A percentile compares a stretch with the other conserved stretches of the same genome.
Conservation (phyloP, 345 rosid genomes). For the Excoecaria agallocha region DNA sequence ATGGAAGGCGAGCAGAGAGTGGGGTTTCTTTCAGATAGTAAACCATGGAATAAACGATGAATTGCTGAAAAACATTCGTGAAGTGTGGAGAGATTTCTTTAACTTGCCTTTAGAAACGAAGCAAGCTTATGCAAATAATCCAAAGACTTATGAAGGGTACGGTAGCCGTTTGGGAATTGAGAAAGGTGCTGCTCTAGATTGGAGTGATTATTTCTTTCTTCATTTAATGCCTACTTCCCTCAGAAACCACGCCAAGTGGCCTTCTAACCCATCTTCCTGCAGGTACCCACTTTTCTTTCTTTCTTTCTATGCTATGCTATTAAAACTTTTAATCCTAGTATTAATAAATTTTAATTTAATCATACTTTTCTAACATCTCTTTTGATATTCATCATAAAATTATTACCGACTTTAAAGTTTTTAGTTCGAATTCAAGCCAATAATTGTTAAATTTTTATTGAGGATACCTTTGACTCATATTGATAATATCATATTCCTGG, state of each 20-base stretch:
- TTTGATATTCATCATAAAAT: too few species aligned
- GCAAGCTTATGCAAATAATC: conserved; percentile 26
- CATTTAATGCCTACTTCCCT: conserved; percentile 21
- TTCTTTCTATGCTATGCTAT: neutral
- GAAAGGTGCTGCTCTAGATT: conserved; percentile 28
- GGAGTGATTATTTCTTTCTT: conserved; percentile 38
- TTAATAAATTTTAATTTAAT: too few species aligned
- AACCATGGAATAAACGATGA: conserved; percentile 28
- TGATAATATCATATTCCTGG: too few species aligned
- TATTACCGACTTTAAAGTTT: too few species aligned
- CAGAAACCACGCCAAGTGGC: conserved; percentile 23
- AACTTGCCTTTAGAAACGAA: conserved; percentile 20
- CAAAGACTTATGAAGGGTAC: conserved; percentile 30
- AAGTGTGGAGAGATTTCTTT: conserved; percentile 35
- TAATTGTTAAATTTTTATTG: too few species aligned
- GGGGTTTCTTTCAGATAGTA: conserved; percentile 37
- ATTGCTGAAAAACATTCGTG: conserved; percentile 15
- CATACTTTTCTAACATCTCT: too few species aligned
- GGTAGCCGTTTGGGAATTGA: conserved; percentile 35
- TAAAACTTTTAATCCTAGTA: too few species aligned
- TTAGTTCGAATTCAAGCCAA: too few species aligned
- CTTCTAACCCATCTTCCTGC: conserved; percentile 20
- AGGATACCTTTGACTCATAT: too few species aligned
- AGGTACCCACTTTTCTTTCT: conserved; percentile 8
- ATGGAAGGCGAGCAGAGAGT: conserved; percentile 18